Evolutionary conservation across 2,329 filamentous ascomycete genomes (phyloP), one percentile per base, ranked within the genome.

Genomic region (Aspergillus sp.): DNA sequence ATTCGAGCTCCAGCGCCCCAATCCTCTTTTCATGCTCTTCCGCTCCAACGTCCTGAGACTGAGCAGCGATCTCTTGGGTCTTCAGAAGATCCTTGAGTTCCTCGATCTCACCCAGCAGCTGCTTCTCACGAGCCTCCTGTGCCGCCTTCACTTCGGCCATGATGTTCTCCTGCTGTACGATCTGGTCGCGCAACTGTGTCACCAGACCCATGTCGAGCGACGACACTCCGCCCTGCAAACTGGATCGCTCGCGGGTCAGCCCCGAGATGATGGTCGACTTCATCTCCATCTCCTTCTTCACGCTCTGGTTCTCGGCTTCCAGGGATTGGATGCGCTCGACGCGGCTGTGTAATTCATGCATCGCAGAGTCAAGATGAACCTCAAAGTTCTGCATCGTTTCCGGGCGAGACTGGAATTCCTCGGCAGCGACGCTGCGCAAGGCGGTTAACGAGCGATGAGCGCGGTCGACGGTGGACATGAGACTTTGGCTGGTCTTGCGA

Each of bases 221-320:
- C 27, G 86, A 85, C 2, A 77, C 75, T 4, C 55, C 51, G 64
- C 76, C 79, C 64, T 91, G 88, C 70, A 96, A 77, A 69, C 89
- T 96, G 3, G 88, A 91, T 49, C 94, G 79, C 68, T 98, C 94
- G 45, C 93, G 84, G 3, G 93, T 94, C 52, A 98, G 75, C 5
- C 93, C 93, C 29, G 88, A 88, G 57, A 98, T 97, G 62, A 98
- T 90, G 29, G 88, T 87, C 75, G 91, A 89, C 78, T 98, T 98
- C 52, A 80, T 83, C 63, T 98, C 93, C 85, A 97, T 94, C 67
- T 98, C 93, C 72, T 89, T 95, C 73, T 88, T 93, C 26, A 89
- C 81, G 3, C 81, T 83, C 28, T 82, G 75, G 47, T 96, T 80
- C 56, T 95, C 91, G 4, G 82, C 82, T 66, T 98, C 93, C 9